These are phyloP conservation scores for Chenopodium suecicum DNA, from an alignment of 148 eudicot genomes.

Conservation along the genomic window DNA sequence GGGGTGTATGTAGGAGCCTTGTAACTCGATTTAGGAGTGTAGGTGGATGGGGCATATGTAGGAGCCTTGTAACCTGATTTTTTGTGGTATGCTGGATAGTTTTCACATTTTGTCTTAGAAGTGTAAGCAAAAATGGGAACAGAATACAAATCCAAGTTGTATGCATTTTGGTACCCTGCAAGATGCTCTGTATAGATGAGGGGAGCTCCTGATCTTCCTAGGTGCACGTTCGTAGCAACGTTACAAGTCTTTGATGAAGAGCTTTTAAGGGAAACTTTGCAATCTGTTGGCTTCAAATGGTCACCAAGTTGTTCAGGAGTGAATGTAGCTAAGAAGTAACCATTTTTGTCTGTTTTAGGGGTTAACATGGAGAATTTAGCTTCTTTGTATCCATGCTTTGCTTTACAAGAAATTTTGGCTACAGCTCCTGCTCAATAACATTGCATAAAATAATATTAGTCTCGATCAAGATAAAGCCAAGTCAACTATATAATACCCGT, in stretches of 20 bases:
- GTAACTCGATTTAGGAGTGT: neutral
- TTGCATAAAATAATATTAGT: neutral
- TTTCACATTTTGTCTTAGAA: constrained; percentile 9
- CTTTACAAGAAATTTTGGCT: constrained; percentile 26
- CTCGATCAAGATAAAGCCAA: no score
- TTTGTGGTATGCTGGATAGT: neutral
- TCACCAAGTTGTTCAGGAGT: constrained; percentile 30
- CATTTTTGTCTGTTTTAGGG: constrained; percentile 33
- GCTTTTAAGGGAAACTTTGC: constrained; percentile 29
- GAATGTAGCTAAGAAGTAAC: constrained; percentile 34
- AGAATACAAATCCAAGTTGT: constrained; percentile 22
- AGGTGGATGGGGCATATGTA: neutral
- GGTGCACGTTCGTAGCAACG: constrained; percentile 20
- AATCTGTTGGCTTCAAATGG: constrained; percentile 23
- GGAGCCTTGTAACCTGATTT: constrained; percentile 3
- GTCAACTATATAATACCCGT: no score
- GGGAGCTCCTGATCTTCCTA: constrained; percentile 7
- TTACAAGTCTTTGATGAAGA: constrained; percentile 29
- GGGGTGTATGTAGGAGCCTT: constrained; percentile 5
- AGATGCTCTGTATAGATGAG: constrained; percentile 10
- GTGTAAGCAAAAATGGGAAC: constrained; percentile 20
- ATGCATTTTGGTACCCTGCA: neutral
- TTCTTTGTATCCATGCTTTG: constrained; percentile 8
- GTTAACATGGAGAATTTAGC: constrained; percentile 22
- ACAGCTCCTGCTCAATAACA: constrained; percentile 18